Conservation (phyloP, 2,329 filamentous ascomycete genomes). For the Claviceps paspali region DNA sequence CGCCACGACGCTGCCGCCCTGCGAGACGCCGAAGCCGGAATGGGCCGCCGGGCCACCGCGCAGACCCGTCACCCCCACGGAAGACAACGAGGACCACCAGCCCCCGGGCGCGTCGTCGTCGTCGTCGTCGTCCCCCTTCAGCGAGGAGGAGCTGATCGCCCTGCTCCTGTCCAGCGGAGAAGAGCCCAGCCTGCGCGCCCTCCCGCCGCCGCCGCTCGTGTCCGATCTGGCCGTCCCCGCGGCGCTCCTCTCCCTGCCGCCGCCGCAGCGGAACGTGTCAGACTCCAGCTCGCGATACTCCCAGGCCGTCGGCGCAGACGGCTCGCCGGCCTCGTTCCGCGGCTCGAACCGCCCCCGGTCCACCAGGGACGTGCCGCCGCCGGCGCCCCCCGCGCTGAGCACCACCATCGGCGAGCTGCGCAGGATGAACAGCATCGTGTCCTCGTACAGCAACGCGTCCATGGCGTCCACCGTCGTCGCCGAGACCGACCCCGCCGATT, state of each 20-base stretch:
- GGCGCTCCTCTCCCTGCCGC: conserved; percentile 8
- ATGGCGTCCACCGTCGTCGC: conserved; percentile 14
- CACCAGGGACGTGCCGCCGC: conserved; percentile 5
- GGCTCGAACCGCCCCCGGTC: conserved; percentile 5
- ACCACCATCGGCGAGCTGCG: conserved; percentile 35
- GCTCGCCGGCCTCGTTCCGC: conserved; percentile 11
- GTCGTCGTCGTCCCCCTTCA: conserved; percentile 18
- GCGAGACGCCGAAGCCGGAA: conserved; percentile 7
- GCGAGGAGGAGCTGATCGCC: conserved; percentile 19
- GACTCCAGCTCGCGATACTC: conserved; percentile 14
- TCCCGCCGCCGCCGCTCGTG: conserved; percentile 17
- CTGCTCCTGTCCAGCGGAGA: conserved; percentile 14
- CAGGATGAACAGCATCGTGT: conserved; percentile 41
- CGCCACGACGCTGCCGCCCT: conserved; percentile 6
- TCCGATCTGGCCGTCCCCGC: conserved; percentile 16
- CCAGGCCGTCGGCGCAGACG: conserved; percentile 8
- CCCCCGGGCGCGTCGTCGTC: no score
- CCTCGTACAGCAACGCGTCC: conserved; percentile 27
- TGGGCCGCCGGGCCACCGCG: conserved; percentile 1
- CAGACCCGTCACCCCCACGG: no score
- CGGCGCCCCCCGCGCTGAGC: conserved; percentile 15
- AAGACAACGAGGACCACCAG: no score
- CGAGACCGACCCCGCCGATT: conserved; percentile 17
- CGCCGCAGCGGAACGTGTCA: conserved; percentile 11
- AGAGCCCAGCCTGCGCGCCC: conserved; percentile 9